phyloP scores from a whole-genome alignment of 805 yeast genomes.

The Myxozyma neotropica region DNA sequence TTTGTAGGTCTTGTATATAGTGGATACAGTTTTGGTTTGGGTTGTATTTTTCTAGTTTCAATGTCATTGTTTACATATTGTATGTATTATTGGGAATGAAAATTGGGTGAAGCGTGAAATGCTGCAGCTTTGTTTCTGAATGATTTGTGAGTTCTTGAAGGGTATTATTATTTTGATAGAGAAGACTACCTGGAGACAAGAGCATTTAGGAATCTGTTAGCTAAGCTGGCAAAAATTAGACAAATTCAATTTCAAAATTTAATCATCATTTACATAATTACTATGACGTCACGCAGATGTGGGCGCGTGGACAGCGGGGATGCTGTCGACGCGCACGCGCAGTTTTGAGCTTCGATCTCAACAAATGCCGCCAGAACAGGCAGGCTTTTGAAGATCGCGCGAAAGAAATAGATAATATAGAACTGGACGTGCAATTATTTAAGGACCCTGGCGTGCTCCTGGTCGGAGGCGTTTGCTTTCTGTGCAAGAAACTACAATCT shows the following conservation, averaged over 20 bases:
- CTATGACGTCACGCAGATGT: no score
- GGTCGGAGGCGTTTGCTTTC: neutral
- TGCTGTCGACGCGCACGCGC: neutral
- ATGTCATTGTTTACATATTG: no score
- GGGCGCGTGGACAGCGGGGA: neutral
- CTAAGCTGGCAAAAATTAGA: neutral
- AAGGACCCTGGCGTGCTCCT: neutral
- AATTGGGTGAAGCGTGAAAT: no score
- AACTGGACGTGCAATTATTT: neutral
- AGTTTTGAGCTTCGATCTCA: neutral
- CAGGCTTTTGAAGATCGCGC: neutral
- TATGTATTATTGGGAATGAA: no score
- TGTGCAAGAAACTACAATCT: no score
- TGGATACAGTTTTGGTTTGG: neutral
- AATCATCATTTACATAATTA: no score
- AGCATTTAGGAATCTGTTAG: no score
- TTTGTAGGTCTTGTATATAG: neutral
- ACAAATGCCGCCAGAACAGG: neutral
- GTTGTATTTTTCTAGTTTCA: no score
- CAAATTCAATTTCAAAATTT: no score
- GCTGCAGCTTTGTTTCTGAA: neutral
- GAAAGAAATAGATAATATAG: constrained; percentile 4
- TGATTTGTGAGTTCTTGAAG: no score
- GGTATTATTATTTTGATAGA: no score
- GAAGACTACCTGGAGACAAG: no score